phyloP scores from a whole-genome alignment of 352 stramenopile genomes.

The Thraustochytrium sp. region DNA sequence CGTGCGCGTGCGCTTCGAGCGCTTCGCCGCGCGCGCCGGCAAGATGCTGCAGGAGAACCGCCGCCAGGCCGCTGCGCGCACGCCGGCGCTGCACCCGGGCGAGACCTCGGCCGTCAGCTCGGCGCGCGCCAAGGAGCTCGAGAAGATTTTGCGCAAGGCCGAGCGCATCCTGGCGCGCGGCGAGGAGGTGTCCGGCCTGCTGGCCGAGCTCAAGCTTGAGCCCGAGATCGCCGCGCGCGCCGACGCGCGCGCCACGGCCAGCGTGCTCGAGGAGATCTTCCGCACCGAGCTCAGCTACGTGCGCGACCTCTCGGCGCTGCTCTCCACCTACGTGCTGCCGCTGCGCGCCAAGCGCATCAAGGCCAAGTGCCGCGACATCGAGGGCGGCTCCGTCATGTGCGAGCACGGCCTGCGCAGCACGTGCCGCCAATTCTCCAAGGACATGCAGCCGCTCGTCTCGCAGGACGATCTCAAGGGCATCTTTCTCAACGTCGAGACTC shows the following conservation, averaged over 20 bases:
- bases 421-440: not conserved
- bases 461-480: conserved; percentile 10
- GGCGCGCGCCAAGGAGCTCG: conserved; percentile 14
- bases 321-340: conserved; percentile 28
- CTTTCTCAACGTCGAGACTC: conserved; percentile 35
- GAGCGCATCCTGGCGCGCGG: not conserved
- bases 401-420: conserved; percentile 38
- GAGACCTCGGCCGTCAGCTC: not conserved
- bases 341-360: conserved; percentile 27
- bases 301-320: not conserved
- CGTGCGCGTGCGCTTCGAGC: conserved; percentile 16
- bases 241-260: not conserved
- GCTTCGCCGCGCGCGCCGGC: not conserved
- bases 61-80: not conserved
- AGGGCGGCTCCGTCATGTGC: conserved; percentile 3
- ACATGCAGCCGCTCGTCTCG: conserved; percentile 13
- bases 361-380: conserved; percentile 21
- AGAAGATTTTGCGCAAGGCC: conserved; percentile 4
- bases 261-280: conserved; percentile 43
- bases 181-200: not conserved
- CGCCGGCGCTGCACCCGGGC: not conserved
- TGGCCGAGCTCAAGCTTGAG: not conserved
- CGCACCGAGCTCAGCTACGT: conserved; percentile 42
- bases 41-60: conserved; percentile 2
- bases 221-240: not conserved